Base-by-base conservation (phyloP, 129 eudicot genomes). In the Centrapalus pauciflorus region DNA sequence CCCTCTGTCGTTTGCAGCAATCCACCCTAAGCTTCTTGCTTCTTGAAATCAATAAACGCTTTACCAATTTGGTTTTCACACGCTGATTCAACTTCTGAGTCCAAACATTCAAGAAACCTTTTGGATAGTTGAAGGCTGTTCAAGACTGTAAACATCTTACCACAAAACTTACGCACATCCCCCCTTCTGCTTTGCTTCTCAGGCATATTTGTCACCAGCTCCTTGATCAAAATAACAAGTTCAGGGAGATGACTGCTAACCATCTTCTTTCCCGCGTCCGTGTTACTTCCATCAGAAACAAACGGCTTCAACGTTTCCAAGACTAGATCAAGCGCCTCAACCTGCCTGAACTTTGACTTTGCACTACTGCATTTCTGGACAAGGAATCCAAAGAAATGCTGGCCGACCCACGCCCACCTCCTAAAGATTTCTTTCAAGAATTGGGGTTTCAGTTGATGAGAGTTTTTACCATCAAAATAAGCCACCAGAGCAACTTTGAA, bases 371-470 rank as follows among this genome's bases (percentile, higher is more conserved):
- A 86, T 72, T 82, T 89, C 78, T 93, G 87, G 75, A 93, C 66
- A 54, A 89, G 84, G 63, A 86, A 85, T 7, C 85, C 90, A 28
- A 93, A 74, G 54, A 84, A 81, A 59, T 61, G 81, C 23, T 73
- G 83, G 19, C 95, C 95, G 33, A 93, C 68, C 96, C 99, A 89
- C 0, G 88, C 83, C 51, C 90, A 75, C 76, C 97, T 81, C 78
- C 77, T 86, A 17, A 86, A 80, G 46, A 88, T 76, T 61, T 93
- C 99, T 80, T 89, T 89, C 77, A 93, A 62, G 58, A 93, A 89
- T n/a, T 84, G 88, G 3, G 85, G 79, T 64, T 89, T 93, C 66
- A 86, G 50, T 55, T 86, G 92, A 35, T 86, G 92, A 35, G 92
- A 86, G 67, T 79, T 89, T 73, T 93, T 89, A 76, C 87, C 84